Conservation (phyloP, 176 grass and related monocot genomes). For the Eragrostis nindensis region DNA sequence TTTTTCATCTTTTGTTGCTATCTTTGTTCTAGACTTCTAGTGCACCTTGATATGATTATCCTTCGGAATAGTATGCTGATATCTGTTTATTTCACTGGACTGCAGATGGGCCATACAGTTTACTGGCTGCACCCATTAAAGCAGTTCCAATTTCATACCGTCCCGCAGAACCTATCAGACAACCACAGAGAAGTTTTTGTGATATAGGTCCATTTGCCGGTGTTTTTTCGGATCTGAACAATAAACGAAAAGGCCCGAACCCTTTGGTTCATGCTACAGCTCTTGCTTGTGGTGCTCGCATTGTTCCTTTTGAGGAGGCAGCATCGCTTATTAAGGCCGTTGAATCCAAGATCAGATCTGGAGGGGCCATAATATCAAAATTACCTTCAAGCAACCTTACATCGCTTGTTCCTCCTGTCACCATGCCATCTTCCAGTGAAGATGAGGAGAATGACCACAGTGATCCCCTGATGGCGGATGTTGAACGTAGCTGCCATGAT, state of each 20-base stretch:
- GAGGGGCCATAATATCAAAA: constrained; percentile 63
- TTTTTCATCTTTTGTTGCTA: neutral
- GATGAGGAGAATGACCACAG: constrained; percentile 40
- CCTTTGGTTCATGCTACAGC: constrained; percentile 80
- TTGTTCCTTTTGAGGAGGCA: constrained; percentile 64
- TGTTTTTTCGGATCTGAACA: constrained; percentile 37
- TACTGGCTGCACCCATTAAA: constrained; percentile 60
- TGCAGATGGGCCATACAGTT: constrained; percentile 45
- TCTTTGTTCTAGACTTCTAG: neutral
- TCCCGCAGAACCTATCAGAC: constrained; percentile 48
- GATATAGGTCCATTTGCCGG: constrained; percentile 29
- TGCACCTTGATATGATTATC: constrained; percentile 1
- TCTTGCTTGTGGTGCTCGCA: constrained; percentile 80
- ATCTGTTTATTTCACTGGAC: constrained; percentile 33
- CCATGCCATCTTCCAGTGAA: constrained; percentile 48
- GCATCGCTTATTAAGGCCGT: constrained; percentile 66
- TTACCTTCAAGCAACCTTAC: constrained; percentile 34
- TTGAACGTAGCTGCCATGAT: neutral
- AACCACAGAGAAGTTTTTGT: constrained; percentile 34
- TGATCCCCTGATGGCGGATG: constrained; percentile 2
- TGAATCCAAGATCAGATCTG: constrained; percentile 80
- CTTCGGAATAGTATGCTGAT: constrained; percentile 8
- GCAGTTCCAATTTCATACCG: constrained; percentile 81
- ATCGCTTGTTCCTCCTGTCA: constrained; percentile 33
- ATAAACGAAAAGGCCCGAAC: constrained; percentile 33